Percentiles rank a stretch among this genome's conserved stretches.
phyloP scores from a whole-genome alignment of 2,329 filamentous ascomycete species.

The Clonostachys solani region DNA sequence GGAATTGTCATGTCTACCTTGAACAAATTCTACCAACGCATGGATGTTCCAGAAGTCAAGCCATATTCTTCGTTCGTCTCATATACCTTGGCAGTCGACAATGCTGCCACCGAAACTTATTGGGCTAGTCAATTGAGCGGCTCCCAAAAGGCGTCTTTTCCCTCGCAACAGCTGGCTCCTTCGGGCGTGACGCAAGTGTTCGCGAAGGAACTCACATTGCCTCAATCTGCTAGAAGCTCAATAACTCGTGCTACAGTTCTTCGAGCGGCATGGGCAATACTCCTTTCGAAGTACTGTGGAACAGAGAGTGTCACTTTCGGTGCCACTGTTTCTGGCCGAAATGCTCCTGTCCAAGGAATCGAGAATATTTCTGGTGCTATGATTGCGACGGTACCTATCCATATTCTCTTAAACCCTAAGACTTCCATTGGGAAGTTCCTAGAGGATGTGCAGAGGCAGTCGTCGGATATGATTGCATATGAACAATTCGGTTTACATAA shows the following conservation, averaged over 20 bases:
- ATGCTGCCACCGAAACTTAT: constrained; percentile 1
- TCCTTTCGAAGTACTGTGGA: constrained; percentile 8
- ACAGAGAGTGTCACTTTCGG: constrained; percentile 15
- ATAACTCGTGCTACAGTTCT: constrained; percentile 12
- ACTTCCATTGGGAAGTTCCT: constrained; percentile 5
- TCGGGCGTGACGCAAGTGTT: not conserved
- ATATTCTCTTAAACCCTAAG: constrained; percentile 4
- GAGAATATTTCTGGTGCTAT: constrained; percentile 7
- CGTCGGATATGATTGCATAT: constrained; percentile 11
- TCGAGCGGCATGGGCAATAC: constrained; percentile 19
- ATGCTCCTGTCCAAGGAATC: constrained; percentile 8
- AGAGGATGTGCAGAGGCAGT: constrained; percentile 7
- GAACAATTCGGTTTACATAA: constrained; percentile 13
- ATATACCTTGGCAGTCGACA: constrained; percentile 1
- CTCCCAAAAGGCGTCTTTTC: not conserved
- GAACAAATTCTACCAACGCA: not conserved
- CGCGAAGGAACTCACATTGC: constrained; percentile 1
- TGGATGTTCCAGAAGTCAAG: not conserved
- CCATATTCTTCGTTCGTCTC: constrained; percentile 5
- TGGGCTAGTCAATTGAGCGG: constrained; percentile 6
- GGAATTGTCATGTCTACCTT: constrained; percentile 2
- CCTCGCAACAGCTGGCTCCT: not conserved
- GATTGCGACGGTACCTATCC: constrained; percentile 10
- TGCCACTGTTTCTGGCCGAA: constrained; percentile 12
- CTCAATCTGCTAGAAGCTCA: constrained; percentile 3